Conservation (phyloP, 352 stramenopile genomes). For the Phytophthora crassamura region DNA sequence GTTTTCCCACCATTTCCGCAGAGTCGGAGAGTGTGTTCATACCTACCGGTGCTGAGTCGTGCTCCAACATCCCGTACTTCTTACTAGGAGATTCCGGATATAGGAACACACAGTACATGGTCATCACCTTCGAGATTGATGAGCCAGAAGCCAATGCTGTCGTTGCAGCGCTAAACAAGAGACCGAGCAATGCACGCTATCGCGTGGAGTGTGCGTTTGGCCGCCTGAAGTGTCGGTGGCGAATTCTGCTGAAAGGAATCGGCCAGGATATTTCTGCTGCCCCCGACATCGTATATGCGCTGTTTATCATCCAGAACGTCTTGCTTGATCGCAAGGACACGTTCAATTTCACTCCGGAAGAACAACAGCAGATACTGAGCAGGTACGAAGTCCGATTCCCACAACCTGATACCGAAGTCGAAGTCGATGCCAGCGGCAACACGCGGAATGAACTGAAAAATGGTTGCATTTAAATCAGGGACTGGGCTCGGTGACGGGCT, state of each 20-base stretch:
- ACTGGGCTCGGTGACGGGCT: too few species aligned
- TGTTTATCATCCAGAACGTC: conserved; percentile 8
- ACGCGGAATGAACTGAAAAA: too few species aligned
- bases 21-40: too few species aligned
- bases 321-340: neutral
- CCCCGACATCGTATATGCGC: neutral
- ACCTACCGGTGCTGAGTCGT: too few species aligned
- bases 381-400: neutral
- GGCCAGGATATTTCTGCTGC: neutral
- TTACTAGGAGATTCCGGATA: too few species aligned
- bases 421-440: too few species aligned
- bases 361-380: neutral
- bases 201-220: conserved; percentile 7
- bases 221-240: neutral
- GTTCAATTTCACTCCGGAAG: neutral
- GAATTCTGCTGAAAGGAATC: conserved; percentile 1
- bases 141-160: neutral
- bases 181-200: neutral
- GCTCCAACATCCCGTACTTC: too few species aligned
- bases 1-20: too few species aligned
- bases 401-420: neutral
- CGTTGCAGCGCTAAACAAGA: neutral
- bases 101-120: neutral
- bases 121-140: conserved; percentile 4
- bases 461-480: too few species aligned